Conservation (phyloP, 805 yeast genomes). For the Kazachstania martiniae region DNA sequence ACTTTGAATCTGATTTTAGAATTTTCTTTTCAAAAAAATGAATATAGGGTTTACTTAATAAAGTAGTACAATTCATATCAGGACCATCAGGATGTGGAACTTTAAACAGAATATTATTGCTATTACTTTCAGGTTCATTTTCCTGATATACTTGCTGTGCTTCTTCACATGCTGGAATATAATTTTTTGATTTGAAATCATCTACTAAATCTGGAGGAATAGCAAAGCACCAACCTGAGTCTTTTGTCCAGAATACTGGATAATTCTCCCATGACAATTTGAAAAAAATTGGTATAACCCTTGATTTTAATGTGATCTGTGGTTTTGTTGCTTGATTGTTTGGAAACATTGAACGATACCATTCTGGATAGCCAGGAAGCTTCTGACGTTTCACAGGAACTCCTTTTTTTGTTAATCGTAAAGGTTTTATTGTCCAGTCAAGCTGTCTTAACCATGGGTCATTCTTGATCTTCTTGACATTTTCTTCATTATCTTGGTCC, state of each 20-base stretch:
- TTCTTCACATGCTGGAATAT: slow-evolving; percentile 18
- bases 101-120: slow-evolving; percentile 39
- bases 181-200: slow-evolving; percentile 29
- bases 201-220: slow-evolving; percentile 32
- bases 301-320: slow-evolving; percentile 56
- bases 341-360: slow-evolving; percentile 63
- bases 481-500: slow-evolving; percentile 17
- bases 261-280: slow-evolving; percentile 75
- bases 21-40: slow-evolving; percentile 63
- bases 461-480: slow-evolving; percentile 26
- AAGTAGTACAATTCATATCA: slow-evolving; percentile 53
- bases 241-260: slow-evolving; percentile 73
- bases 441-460: slow-evolving; percentile 91
- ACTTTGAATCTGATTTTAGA: slow-evolving; percentile 55
- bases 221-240: slow-evolving; percentile 82
- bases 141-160: slow-evolving; percentile 8
- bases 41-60: slow-evolving; percentile 69
- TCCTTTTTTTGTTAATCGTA: slow-evolving; percentile 56
- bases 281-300: slow-evolving; percentile 67
- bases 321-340: slow-evolving; percentile 32
- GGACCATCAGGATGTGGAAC: slow-evolving; percentile 88
- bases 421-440: slow-evolving; percentile 69
- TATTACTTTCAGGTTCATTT: neutral
- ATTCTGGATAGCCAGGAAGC: slow-evolving; percentile 83
- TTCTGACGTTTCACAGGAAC: slow-evolving; percentile 61